Conservation (phyloP, 495 filamentous ascomycete species). For the Aspergillus coremiiformis region DNA sequence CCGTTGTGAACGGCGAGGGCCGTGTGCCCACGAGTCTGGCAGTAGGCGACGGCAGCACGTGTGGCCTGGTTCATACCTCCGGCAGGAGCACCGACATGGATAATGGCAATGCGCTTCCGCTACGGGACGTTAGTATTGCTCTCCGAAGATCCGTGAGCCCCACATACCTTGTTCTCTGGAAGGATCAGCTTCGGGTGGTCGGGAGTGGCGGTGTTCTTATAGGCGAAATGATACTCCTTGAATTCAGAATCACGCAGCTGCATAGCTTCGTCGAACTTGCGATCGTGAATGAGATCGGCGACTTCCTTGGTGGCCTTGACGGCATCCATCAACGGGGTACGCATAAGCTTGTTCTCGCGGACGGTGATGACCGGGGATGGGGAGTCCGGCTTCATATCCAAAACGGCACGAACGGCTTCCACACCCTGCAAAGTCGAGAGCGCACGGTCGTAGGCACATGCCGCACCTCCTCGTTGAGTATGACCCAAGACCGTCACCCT, state of each 20-base stretch:
- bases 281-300: constrained; percentile 66
- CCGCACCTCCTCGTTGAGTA: constrained; percentile 86
- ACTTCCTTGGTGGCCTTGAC: constrained; percentile 79
- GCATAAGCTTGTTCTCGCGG: constrained; percentile 94
- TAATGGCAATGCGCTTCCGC: constrained; percentile 88
- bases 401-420: constrained; percentile 92
- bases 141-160: not conserved
- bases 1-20: constrained; percentile 93
- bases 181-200: constrained; percentile 56
- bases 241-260: constrained; percentile 85
- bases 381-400: constrained; percentile 80
- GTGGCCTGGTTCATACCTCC: constrained; percentile 98
- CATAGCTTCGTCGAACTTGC: constrained; percentile 83
- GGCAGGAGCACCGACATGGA: constrained; percentile 97
- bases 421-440: constrained; percentile 90
- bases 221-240: constrained; percentile 82
- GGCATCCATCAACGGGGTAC: constrained; percentile 81
- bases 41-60: constrained; percentile 92
- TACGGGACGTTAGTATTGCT: constrained; percentile 26
- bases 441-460: constrained; percentile 91
- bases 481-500: constrained; percentile 93
- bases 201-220: constrained; percentile 75
- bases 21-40: constrained; percentile 84
- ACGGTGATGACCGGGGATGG: constrained; percentile 93
- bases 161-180: constrained; percentile 62